Conservation (phyloP, 2,329 filamentous ascomycete genomes). For the Sarocladiaceae sp. region DNA sequence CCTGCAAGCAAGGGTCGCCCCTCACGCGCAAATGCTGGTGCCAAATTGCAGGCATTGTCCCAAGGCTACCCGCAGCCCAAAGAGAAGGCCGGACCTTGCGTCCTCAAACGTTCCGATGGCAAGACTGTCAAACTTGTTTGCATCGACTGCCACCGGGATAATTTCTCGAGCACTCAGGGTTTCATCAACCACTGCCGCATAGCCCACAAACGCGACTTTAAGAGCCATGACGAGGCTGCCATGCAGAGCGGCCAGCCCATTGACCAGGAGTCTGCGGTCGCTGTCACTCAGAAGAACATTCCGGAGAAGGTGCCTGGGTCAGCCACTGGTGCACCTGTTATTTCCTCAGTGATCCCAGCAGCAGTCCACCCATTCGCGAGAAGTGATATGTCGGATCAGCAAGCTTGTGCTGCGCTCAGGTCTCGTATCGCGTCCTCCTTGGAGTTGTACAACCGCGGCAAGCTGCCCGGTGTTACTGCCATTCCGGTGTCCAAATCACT, state of each 20-base stretch:
- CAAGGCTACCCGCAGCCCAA: conserved; percentile 69
- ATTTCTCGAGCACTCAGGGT: conserved; percentile 96
- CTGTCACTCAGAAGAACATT: conserved; percentile 20
- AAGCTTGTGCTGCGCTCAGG: conserved; percentile 46
- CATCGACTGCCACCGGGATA: conserved; percentile 79
- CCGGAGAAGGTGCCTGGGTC: conserved; percentile 13
- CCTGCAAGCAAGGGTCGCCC: conserved; percentile 47
- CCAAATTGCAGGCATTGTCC: conserved; percentile 66
- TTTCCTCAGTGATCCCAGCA: conserved; percentile 4
- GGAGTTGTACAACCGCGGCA: conserved; percentile 46
- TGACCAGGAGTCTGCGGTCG: conserved; percentile 38
- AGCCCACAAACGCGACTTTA: conserved; percentile 87
- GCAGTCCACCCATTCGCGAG: conserved; percentile 31
- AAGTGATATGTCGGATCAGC: conserved; percentile 46
- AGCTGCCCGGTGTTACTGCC: conserved; percentile 42
- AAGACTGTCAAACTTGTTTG: conserved; percentile 88
- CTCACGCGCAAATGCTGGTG: conserved; percentile 45
- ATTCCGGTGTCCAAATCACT: conserved; percentile 31
- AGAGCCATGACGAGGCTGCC: conserved; percentile 93
- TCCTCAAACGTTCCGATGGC: conserved; percentile 82
- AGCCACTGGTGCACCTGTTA: background rate
- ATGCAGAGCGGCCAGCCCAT: conserved; percentile 81
- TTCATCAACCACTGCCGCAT: conserved; percentile 99
- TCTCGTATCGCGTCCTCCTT: conserved; percentile 52
- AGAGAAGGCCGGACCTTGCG: conserved; percentile 76